A percentile compares a stretch with the other conserved stretches of the same genome.
phyloP scores from a whole-genome alignment of 345 rosid species.

The Sapria himalayana region DNA sequence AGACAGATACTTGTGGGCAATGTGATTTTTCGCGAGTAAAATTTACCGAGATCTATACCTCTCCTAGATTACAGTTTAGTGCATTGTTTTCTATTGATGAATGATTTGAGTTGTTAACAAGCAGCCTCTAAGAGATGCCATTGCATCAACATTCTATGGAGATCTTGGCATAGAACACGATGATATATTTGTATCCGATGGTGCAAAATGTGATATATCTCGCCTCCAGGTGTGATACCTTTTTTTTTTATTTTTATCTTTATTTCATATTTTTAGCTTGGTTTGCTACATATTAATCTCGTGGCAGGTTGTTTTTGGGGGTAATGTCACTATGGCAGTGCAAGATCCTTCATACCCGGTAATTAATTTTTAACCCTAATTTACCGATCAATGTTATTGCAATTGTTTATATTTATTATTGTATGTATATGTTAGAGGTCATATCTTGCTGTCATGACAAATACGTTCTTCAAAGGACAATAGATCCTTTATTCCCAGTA shows the following conservation, averaged over 20 bases:
- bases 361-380: too few relatives aligned
- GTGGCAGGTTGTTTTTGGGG: conserved; percentile 63
- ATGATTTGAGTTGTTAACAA: conserved; percentile 7
- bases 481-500: too few relatives aligned
- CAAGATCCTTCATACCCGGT: conserved; percentile 99
- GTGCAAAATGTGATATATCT: conserved; percentile 91
- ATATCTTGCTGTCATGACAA: too few relatives aligned
- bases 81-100: conserved; percentile 1
- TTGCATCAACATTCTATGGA: conserved; percentile 48
- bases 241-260: background rate
- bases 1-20: too few relatives aligned
- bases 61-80: too few relatives aligned
- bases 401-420: too few relatives aligned
- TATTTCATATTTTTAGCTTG: background rate
- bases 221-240: conserved; percentile 65
- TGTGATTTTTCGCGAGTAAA: too few relatives aligned
- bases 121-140: conserved; percentile 68
- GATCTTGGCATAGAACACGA: conserved; percentile 66
- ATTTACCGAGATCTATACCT: too few relatives aligned
- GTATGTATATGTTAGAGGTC: too few relatives aligned
- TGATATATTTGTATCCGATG: conserved; percentile 93
- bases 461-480: too few relatives aligned
- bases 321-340: conserved; percentile 61
- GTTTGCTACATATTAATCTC: conserved; percentile 6
- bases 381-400: too few relatives aligned